phyloP scores from a whole-genome alignment of 2,329 filamentous ascomycete genomes.

The Onygenales sp. region DNA sequence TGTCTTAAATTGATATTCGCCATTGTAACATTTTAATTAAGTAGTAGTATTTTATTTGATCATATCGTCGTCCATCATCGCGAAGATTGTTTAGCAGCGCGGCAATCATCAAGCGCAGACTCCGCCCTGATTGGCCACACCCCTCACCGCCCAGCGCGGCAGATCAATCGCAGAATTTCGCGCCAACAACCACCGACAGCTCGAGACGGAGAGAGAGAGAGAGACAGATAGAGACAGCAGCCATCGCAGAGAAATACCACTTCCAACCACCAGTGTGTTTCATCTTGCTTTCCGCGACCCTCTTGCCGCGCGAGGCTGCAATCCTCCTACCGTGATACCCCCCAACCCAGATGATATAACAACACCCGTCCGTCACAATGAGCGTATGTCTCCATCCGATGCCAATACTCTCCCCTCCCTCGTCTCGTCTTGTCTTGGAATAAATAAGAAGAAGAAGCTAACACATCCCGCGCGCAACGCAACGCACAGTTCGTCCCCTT shows the following conservation, averaged over 20 bases:
- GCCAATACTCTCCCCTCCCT: background rate
- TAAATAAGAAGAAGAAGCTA: background rate
- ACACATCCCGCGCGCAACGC: background rate
- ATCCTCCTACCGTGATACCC: background rate
- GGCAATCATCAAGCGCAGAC: background rate
- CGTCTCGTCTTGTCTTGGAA: too few species aligned
- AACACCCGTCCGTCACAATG: background rate
- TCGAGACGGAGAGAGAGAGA: background rate
- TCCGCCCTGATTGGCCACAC: background rate
- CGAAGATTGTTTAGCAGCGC: background rate
- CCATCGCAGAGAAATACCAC: too few species aligned
- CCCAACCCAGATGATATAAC: background rate
- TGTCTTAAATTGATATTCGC: background rate
- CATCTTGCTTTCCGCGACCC: too few species aligned
- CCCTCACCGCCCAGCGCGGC: background rate
- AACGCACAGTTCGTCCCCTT: constrained; percentile 68
- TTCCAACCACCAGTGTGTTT: too few species aligned
- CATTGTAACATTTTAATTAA: background rate
- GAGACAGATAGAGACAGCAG: too few species aligned
- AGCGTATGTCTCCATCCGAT: background rate
- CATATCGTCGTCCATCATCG: background rate
- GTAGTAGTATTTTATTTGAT: background rate
- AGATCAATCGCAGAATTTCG: background rate
- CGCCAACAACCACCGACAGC: background rate
- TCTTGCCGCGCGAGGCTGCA: background rate